phyloP scores from a whole-genome alignment of 140 eudicot species.

The Erigeron philadelphicus region DNA sequence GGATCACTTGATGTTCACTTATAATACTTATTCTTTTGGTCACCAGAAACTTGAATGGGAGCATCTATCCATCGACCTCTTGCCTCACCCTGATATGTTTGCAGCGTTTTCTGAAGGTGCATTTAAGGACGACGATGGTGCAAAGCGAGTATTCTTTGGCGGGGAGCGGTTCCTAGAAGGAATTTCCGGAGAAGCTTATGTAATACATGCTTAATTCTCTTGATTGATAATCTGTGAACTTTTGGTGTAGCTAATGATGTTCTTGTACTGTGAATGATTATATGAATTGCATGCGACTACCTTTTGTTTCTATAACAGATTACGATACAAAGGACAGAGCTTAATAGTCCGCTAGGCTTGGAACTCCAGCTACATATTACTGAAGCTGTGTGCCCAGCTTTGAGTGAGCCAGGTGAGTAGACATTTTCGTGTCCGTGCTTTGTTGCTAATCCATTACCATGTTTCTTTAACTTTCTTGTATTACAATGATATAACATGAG shows the following conservation, averaged over 20 bases:
- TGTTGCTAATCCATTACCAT: background rate
- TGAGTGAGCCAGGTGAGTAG: slow-evolving; percentile 89
- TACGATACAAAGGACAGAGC: slow-evolving; percentile 84
- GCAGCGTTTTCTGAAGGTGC: slow-evolving; percentile 58
- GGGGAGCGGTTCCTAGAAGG: slow-evolving; percentile 98
- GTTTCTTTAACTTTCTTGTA: slow-evolving; percentile 16
- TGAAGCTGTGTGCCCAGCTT: slow-evolving; percentile 96
- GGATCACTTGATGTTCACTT: background rate
- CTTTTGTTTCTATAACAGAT: slow-evolving; percentile 48
- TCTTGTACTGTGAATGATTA: slow-evolving; percentile 17
- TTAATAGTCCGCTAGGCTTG: slow-evolving; percentile 83
- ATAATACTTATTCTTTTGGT: slow-evolving; percentile 28
- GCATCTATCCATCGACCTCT: slow-evolving; percentile 80
- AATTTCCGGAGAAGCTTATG: slow-evolving; percentile 95
- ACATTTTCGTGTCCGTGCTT: slow-evolving; percentile 1
- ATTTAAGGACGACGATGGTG: slow-evolving; percentile 92
- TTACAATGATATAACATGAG: slow-evolving; percentile 19
- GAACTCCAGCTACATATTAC: slow-evolving; percentile 80
- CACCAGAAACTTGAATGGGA: slow-evolving; percentile 98
- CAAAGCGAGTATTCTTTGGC: slow-evolving; percentile 86
- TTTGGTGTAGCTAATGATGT: slow-evolving; percentile 17
- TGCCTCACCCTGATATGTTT: slow-evolving; percentile 99
- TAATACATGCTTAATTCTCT: slow-evolving; percentile 42
- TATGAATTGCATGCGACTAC: slow-evolving; percentile 17
- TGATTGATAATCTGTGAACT: slow-evolving; percentile 26